A percentile compares a stretch with the other conserved stretches of the same genome.
These are phyloP conservation scores for Cercospora citrullina DNA, from an alignment of 2,329 filamentous ascomycete species.

Conservation along the genomic window DNA sequence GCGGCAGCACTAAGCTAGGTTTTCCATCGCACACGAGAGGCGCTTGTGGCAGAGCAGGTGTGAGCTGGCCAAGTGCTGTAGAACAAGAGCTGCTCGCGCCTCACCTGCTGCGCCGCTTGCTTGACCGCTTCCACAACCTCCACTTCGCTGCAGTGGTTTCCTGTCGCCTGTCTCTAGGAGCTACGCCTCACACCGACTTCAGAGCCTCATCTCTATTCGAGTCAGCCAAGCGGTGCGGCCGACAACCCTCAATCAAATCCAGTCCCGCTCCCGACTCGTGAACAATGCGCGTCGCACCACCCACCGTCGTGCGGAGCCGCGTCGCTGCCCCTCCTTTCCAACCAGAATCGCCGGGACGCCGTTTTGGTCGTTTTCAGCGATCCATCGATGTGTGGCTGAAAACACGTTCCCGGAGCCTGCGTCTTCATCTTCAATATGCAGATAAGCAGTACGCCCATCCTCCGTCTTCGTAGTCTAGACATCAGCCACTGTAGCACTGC, in stretches of 20 bases:
- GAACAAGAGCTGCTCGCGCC: neutral
- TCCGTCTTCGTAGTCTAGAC: neutral
- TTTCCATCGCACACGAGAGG: constrained; percentile 3
- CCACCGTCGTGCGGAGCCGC: neutral
- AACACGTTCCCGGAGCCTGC: neutral
- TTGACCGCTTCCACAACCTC: neutral
- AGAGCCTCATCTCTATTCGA: neutral
- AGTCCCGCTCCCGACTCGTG: neutral
- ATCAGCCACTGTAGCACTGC: neutral
- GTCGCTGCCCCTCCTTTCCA: constrained; percentile 1
- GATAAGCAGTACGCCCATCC: neutral
- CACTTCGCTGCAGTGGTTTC: neutral
- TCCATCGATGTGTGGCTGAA: neutral
- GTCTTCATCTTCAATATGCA: neutral
- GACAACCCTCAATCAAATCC: neutral
- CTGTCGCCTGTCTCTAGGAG: neutral
- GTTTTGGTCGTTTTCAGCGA: neutral
- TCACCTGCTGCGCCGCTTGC: neutral
- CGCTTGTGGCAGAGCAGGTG: neutral
- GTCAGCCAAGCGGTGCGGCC: neutral
- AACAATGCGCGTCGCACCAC: neutral
- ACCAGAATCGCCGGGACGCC: neutral
- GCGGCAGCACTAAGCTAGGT: neutral
- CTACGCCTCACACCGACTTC: neutral
- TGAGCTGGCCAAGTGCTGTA: neutral